A percentile compares a stretch with the other conserved stretches of the same genome.
phyloP scores from a whole-genome alignment of 2,329 filamentous ascomycete species.

The Mycogone perniciosa region DNA sequence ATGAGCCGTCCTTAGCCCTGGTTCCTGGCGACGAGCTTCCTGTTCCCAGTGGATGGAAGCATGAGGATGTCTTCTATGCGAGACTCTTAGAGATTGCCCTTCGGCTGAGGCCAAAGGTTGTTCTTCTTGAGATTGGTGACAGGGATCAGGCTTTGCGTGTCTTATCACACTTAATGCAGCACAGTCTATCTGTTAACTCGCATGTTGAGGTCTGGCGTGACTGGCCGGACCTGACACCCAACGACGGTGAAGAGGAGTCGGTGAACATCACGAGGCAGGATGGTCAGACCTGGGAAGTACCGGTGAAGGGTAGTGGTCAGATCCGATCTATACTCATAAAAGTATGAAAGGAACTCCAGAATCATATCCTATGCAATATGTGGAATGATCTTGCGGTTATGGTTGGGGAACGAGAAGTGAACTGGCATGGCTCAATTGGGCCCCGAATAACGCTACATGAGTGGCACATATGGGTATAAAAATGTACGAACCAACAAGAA shows the following conservation, averaged over 20 bases:
- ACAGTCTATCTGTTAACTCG: slow-evolving; percentile 24
- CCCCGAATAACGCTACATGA: too few species aligned
- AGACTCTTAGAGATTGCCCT: slow-evolving; percentile 52
- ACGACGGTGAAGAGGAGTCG: slow-evolving; percentile 20
- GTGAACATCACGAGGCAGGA: slow-evolving; percentile 19
- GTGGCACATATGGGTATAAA: too few species aligned
- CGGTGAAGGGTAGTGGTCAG: slow-evolving; percentile 40
- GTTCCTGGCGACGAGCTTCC: slow-evolving; percentile 43
- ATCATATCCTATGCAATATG: background rate
- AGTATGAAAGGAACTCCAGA: background rate
- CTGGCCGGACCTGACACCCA: slow-evolving; percentile 42
- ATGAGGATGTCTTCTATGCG: slow-evolving; percentile 60
- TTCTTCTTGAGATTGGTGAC: slow-evolving; percentile 68
- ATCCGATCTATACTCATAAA: slow-evolving; percentile 37
- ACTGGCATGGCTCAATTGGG: too few species aligned
- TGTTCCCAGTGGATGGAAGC: slow-evolving; percentile 25
- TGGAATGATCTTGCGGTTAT: background rate
- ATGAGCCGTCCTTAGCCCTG: slow-evolving; percentile 74
- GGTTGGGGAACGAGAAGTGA: too few species aligned
- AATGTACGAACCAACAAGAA: too few species aligned
- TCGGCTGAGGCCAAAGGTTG: slow-evolving; percentile 42
- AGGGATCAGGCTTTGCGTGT: slow-evolving; percentile 61
- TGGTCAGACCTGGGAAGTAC: slow-evolving; percentile 22
- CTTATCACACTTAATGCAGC: slow-evolving; percentile 36
- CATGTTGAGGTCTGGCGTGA: slow-evolving; percentile 67